Conservation (phyloP, 106 monocot genomes). For the Allium fistulosum region DNA sequence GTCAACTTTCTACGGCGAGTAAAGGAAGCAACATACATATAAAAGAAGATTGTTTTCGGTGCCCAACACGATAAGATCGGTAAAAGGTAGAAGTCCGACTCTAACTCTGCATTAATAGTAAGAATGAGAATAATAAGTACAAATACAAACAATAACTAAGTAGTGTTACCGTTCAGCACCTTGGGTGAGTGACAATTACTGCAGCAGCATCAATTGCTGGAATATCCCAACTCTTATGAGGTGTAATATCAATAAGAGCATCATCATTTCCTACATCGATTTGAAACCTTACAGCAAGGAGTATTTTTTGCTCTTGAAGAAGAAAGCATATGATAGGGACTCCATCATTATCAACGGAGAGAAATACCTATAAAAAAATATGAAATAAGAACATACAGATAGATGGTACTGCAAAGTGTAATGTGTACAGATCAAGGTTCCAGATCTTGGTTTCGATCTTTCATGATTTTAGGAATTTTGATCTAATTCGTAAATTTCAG, state of each 20-base stretch:
- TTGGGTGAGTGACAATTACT: conserved; percentile 73
- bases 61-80: conserved; percentile 59
- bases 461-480: no score
- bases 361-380: conserved; percentile 53
- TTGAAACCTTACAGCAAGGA: conserved; percentile 69
- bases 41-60: conserved; percentile 66
- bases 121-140: not conserved
- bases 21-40: conserved; percentile 43
- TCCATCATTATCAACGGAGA: conserved; percentile 82
- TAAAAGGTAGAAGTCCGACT: conserved; percentile 52
- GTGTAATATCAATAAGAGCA: conserved; percentile 49
- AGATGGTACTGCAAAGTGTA: not conserved
- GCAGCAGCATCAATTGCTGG: conserved; percentile 78
- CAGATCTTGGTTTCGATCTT: no score
- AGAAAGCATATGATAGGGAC: conserved; percentile 73
- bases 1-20: no score
- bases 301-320: conserved; percentile 61
- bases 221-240: conserved; percentile 70
- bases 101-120: conserved; percentile 43
- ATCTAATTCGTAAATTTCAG: no score
- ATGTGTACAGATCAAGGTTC: no score
- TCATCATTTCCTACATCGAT: conserved; percentile 54
- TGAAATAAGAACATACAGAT: not conserved
- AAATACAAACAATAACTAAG: not conserved
- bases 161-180: conserved; percentile 23